Base-by-base conservation (phyloP, 495 filamentous ascomycete species). In the Lindgomyces ingoldianus region DNA sequence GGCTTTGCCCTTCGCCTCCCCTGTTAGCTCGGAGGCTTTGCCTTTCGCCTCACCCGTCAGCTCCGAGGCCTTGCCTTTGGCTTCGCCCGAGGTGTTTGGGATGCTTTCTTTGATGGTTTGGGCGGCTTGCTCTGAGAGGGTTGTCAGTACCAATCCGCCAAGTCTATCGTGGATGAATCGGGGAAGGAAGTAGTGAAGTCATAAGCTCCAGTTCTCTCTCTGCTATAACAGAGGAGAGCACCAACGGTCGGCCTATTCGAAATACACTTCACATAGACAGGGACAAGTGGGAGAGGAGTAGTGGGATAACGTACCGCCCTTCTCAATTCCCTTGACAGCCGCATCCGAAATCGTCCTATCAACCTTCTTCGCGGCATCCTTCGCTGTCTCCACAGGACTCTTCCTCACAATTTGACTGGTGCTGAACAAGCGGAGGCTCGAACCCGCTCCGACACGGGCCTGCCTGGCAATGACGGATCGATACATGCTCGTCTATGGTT, bases 271-370 rank as follows among this genome's bases (percentile, higher is more conserved):
- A n/a, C n/a, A n/a, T n/a, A n/a, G n/a, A n/a, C n/a, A n/a, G n/a
- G 44, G n/a, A 22, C 8, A 22, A 41, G 27, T 2, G 16, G 30
- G 47, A 44, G 29, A 44, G 48, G 47, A 59, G 27, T 55, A 24
- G 54, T 12, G 30, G 4, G 26, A 36, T 1, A 26, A 80, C 82
- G 27, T 79, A 85, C 80, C 77, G 27, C 84, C 81, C 39, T 75
- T 81, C 72, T 88, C 79, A 62, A 88, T 86, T 22, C 85, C 85
- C 78, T 84, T 84, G 3, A 86, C 81, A 11, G 80, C 81, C 0
- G 74, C 80, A 71, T 84, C 76, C 1, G 82, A 79, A n/a, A 84
- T 74, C 3, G 73, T 74, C 52, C 79, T 73, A 70, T 88, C 84
- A 19, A 81, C 83, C 51, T 76, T 77, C 74, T 87, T 83, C 19